Evolutionary conservation across 169 alveolate species (phyloP), one percentile per base, ranked within the genome.

Genomic region (Cryptosporidium meleagridis): DNA sequence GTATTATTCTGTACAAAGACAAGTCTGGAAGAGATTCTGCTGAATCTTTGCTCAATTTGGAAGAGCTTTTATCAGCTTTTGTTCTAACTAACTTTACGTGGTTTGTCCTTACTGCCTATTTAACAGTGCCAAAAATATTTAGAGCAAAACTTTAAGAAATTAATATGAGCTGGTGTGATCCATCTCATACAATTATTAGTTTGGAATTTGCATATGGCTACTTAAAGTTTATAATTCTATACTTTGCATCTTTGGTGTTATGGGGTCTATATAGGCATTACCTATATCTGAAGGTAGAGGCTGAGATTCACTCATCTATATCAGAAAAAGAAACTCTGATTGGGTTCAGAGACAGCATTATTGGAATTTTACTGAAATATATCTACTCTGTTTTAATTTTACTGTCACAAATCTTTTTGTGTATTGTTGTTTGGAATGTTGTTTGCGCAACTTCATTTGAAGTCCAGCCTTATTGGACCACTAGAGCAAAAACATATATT

Each of bases 341-440:
- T 29, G 89, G 89, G 1, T 80, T 59, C 16, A 80, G 68, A 48
- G 37, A 59, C 59, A n/a, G 70, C 31, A 14, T 62, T 9, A 3
- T 59, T 16, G 89, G 89, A 1, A 62, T 26, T 7, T 37, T 0
- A 23, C 53, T 80, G 29, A 80, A 35, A 41, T 45, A 65, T 26
- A 39, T 48, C 29, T 80, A 80, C 39, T 37, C 45, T 1, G 31
- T 35, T 18, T 23, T 80, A 2, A 59, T 80, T 8, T 31, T 65
- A 4, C 33, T 80, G 35, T 62, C 80, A 21, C 89, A 80, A 39
- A 16, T 62, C 14, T 80, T 80, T 44, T 26, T 80, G 10, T 80
- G 80, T 23, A 51, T 80, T 14, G 75, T 80, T 8, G 75, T 80
- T 31, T 80, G 89, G 89, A 80, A 80, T 48, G 89, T 80, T n/a